These are phyloP conservation scores for Fusarium verticillioides DNA, from an alignment of 2,329 filamentous ascomycete genomes.

Conservation along the genomic window DNA sequence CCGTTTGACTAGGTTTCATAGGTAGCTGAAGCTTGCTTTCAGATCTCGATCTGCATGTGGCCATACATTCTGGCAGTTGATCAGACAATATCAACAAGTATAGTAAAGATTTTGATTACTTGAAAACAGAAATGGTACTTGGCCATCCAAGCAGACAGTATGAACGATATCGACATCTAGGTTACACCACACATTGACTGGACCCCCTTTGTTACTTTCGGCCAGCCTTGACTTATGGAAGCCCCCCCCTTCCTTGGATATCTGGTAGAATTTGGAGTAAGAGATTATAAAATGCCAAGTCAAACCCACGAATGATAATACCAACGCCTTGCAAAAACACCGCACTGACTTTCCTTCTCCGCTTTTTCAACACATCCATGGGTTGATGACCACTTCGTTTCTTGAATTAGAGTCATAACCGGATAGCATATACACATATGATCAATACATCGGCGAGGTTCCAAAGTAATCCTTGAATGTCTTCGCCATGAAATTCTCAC, in stretches of 20 bases:
- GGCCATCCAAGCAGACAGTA: background rate
- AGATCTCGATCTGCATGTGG: background rate
- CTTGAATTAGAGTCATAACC: background rate
- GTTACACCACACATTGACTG: background rate
- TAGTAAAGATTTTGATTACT: background rate
- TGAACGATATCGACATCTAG: constrained; percentile 1
- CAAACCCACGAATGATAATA: constrained; percentile 17
- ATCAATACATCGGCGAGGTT: constrained; percentile 9
- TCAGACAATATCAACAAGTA: background rate
- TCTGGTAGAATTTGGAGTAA: background rate
- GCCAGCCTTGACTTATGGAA: background rate
- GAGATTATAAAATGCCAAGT: background rate
- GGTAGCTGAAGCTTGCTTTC: background rate
- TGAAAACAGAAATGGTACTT: constrained; percentile 2
- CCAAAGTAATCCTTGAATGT: constrained; percentile 43
- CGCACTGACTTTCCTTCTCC: background rate
- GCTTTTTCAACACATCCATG: background rate
- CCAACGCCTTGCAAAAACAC: constrained; percentile 28
- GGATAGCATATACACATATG: background rate
- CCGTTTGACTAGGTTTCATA: background rate
- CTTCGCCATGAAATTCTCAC: constrained; percentile 48
- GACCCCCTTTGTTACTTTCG: background rate
- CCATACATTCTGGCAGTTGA: background rate
- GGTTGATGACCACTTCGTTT: background rate
- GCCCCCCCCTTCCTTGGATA: constrained; percentile 4